phyloP scores from a whole-genome alignment of 108 stramenopile species.

The Schizochytrium sp. region DNA sequence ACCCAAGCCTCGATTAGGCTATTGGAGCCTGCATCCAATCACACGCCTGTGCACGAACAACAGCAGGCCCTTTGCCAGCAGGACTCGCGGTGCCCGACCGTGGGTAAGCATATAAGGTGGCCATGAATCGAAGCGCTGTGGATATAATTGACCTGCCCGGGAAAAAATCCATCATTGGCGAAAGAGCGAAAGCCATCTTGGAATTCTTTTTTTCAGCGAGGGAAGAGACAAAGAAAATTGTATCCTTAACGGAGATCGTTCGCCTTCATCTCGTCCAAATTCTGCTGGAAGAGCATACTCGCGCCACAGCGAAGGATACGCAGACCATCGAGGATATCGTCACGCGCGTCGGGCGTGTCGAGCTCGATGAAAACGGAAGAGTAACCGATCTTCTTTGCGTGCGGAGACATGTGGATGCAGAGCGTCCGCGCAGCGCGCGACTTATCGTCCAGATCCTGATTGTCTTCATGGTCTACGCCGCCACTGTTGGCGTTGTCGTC shows the following conservation, averaged over 20 bases:
- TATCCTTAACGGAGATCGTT: slow-evolving; percentile 19
- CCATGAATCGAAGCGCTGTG: too few relatives aligned
- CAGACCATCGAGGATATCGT: not conserved
- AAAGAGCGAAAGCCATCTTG: too few relatives aligned
- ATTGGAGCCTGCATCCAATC: too few relatives aligned
- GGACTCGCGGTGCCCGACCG: too few relatives aligned
- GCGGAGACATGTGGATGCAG: not conserved
- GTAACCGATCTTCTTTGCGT: not conserved
- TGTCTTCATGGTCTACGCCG: not conserved
- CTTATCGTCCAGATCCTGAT: not conserved
- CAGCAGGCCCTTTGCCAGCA: too few relatives aligned
- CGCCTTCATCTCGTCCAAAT: not conserved
- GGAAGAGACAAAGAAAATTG: too few relatives aligned
- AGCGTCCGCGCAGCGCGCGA: not conserved
- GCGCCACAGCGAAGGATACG: not conserved
- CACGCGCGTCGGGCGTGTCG: not conserved
- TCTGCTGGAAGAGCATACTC: slow-evolving; percentile 17
- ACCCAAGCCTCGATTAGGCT: too few relatives aligned
- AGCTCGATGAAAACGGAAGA: not conserved
- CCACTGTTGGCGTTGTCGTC: not conserved
- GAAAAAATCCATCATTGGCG: too few relatives aligned
- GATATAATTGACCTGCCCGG: too few relatives aligned
- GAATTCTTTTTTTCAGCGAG: too few relatives aligned
- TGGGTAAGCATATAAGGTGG: too few relatives aligned
- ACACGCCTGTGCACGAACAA: too few relatives aligned